Evolutionary conservation across 371 early-diverging fungal species (phyloP).

Genomic region (Mortierella sp.): DNA sequence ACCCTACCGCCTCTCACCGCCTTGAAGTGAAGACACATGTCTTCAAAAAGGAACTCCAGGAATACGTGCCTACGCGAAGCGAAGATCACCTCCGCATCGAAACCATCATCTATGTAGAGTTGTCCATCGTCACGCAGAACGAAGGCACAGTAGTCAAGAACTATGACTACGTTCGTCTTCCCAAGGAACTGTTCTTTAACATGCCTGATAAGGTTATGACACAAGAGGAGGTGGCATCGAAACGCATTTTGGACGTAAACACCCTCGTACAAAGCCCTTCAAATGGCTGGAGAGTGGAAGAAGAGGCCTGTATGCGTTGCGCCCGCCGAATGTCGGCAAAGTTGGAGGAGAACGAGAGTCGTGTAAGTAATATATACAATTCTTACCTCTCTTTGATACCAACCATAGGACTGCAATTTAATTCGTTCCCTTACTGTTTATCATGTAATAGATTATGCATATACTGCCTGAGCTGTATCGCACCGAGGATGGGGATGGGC

Average conservation of each 20-base stretch:
- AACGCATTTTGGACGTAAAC: conserved; percentile 21
- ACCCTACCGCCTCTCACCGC: conserved; percentile 12
- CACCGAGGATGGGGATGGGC: conserved; percentile 34
- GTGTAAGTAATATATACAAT: conserved; percentile 18
- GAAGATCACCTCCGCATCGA: conserved; percentile 49
- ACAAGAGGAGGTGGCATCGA: conserved; percentile 27
- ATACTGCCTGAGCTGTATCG: conserved; percentile 40
- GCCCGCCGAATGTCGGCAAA: conserved; percentile 44
- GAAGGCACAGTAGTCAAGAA: conserved; percentile 21
- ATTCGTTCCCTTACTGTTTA: not conserved
- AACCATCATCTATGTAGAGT: conserved; percentile 46
- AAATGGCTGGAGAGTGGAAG: conserved; percentile 30
- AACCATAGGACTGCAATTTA: not conserved
- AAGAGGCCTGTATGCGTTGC: conserved; percentile 39
- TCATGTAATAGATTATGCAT: conserved; percentile 29
- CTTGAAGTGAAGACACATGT: conserved; percentile 45
- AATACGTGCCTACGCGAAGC: conserved; percentile 39
- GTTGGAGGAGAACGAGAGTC: conserved; percentile 30
- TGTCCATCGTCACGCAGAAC: conserved; percentile 28
- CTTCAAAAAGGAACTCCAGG: conserved; percentile 51
- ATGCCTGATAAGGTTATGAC: conserved; percentile 43
- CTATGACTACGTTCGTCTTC: conserved; percentile 38
- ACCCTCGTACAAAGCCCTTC: conserved; percentile 27
- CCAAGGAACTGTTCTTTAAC: conserved; percentile 26
- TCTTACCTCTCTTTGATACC: not conserved